Evolutionary conservation across 2,329 filamentous ascomycete genomes (phyloP).

Genomic region (Ophiostoma sp.): DNA sequence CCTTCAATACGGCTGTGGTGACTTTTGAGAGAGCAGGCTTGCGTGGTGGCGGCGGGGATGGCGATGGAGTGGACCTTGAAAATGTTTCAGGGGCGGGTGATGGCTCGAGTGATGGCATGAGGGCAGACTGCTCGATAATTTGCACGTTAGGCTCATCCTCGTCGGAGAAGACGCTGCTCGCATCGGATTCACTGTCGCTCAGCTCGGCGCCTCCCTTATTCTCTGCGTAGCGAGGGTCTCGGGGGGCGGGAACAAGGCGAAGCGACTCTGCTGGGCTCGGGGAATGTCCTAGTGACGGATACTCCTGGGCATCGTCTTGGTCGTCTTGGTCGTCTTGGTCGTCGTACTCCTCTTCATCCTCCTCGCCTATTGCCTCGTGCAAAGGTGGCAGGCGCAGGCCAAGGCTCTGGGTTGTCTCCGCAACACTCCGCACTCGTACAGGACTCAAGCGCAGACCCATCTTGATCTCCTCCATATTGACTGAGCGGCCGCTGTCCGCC

Average conservation of each 20-base stretch:
- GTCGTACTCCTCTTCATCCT: slow-evolving; percentile 27
- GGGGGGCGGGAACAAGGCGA: slow-evolving; percentile 38
- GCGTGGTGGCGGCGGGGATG: slow-evolving; percentile 25
- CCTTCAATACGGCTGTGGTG: neutral
- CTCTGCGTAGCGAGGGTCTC: slow-evolving; percentile 31
- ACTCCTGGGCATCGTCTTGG: neutral
- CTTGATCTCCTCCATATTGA: slow-evolving; percentile 63
- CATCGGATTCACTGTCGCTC: slow-evolving; percentile 36
- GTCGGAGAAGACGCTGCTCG: slow-evolving; percentile 42
- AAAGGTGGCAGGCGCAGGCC: slow-evolving; percentile 37
- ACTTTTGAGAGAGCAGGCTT: neutral
- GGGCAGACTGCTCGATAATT: slow-evolving; percentile 42
- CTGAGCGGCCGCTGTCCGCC: slow-evolving; percentile 61
- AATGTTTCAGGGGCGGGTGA: slow-evolving; percentile 30
- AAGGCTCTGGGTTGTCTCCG: slow-evolving; percentile 40
- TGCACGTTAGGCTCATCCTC: slow-evolving; percentile 44
- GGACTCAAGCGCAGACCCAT: slow-evolving; percentile 62
- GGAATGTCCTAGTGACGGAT: slow-evolving; percentile 12
- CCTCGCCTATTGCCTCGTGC: slow-evolving; percentile 26
- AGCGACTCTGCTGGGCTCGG: slow-evolving; percentile 37
- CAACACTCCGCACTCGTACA: slow-evolving; percentile 49
- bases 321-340: slow-evolving; percentile 22
- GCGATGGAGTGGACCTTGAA: slow-evolving; percentile 16
- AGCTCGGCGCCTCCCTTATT: slow-evolving; percentile 28
- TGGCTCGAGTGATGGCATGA: slow-evolving; percentile 36